A percentile compares a stretch with the other conserved stretches of the same genome.
These are phyloP conservation scores for Ogataea pignaliae DNA, from an alignment of 805 yeast species.

Conservation along the genomic window DNA sequence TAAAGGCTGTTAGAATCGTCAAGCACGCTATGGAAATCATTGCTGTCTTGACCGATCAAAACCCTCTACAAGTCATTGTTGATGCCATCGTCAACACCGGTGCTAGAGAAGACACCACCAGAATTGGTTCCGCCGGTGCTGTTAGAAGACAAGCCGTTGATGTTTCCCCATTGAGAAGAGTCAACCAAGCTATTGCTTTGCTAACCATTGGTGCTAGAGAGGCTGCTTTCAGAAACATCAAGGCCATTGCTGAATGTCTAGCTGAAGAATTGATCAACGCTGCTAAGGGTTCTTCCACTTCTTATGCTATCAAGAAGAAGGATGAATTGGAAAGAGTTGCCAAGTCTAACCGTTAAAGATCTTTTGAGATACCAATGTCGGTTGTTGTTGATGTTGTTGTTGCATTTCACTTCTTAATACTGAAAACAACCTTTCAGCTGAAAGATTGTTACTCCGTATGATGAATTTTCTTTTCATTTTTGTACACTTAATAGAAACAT, in stretches of 20 bases:
- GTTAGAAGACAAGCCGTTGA: slow-evolving; percentile 99
- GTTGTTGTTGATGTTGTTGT: background rate
- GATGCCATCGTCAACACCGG: slow-evolving; percentile 99
- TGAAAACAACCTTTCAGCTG: too few species aligned
- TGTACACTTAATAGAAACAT: slow-evolving; percentile 10
- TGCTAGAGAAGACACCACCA: slow-evolving; percentile 99
- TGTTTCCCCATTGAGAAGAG: slow-evolving; percentile 99
- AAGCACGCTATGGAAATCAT: slow-evolving; percentile 99
- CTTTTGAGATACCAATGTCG: too few species aligned
- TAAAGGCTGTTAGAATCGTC: slow-evolving; percentile 99
- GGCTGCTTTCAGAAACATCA: slow-evolving; percentile 99
- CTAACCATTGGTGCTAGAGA: slow-evolving; percentile 99
- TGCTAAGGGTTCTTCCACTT: slow-evolving; percentile 99
- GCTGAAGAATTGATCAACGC: slow-evolving; percentile 99
- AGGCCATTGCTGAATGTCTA: slow-evolving; percentile 99
- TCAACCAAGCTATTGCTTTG: slow-evolving; percentile 97
- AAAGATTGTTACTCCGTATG: background rate
- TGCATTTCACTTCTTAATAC: background rate
- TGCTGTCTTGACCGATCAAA: slow-evolving; percentile 94
- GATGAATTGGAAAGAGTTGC: slow-evolving; percentile 99
- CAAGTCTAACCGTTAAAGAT: slow-evolving; percentile 96
- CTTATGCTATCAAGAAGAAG: slow-evolving; percentile 99
- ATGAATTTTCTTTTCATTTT: slow-evolving; percentile 4
- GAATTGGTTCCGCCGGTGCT: slow-evolving; percentile 99
- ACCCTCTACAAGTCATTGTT: slow-evolving; percentile 99